phyloP scores from a whole-genome alignment of 139 green algal species.

The Haematococcus sp. region DNA sequence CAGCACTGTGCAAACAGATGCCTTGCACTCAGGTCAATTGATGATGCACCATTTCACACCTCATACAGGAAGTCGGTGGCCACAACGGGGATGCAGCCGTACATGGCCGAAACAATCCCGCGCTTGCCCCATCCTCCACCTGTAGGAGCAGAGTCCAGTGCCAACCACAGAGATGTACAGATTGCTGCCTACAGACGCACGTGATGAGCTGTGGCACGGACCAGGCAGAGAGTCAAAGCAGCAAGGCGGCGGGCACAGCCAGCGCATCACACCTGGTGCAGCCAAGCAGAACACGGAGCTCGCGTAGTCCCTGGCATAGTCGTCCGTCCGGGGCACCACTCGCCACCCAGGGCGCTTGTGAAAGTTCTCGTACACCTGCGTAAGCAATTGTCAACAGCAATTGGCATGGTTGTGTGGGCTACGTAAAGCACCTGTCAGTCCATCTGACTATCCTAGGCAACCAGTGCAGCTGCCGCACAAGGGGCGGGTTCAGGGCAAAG shows the following conservation, averaged over 20 bases:
- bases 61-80: constrained; percentile 48
- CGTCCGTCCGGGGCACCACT: constrained; percentile 29
- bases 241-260: too few relatives aligned
- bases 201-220: too few relatives aligned
- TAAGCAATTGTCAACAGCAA: background rate
- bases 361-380: constrained; percentile 41
- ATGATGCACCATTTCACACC: too few relatives aligned
- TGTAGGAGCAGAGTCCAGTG: background rate
- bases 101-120: constrained; percentile 45
- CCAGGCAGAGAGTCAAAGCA: too few relatives aligned
- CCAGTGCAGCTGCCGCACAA: too few relatives aligned
- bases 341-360: constrained; percentile 32
- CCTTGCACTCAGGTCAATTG: too few relatives aligned
- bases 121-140: constrained; percentile 49
- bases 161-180: too few relatives aligned
- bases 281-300: constrained; percentile 34
- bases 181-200: too few relatives aligned
- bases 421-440: background rate
- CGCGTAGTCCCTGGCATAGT: constrained; percentile 40
- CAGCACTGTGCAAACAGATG: too few relatives aligned
- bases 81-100: constrained; percentile 40
- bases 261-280: constrained; percentile 2
- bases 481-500: background rate
- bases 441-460: background rate
- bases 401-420: background rate